These are phyloP conservation scores for Ogataea pilisensis DNA, from an alignment of 805 yeast genomes.

Conservation along the genomic window DNA sequence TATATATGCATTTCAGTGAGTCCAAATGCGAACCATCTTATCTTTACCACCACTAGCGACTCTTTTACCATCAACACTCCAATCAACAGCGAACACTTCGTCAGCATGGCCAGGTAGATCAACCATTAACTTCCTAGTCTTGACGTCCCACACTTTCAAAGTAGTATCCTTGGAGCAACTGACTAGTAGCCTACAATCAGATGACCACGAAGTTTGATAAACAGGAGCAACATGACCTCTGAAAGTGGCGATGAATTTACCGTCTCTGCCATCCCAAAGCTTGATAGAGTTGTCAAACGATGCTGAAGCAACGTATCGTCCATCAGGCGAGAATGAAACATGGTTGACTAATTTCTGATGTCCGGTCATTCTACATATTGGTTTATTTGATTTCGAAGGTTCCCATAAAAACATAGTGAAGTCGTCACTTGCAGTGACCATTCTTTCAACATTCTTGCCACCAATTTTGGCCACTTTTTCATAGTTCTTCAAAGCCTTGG, in stretches of 20 bases:
- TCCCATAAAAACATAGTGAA: slow-evolving; percentile 98
- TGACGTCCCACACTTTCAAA: slow-evolving; percentile 91
- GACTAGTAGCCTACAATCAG: slow-evolving; percentile 86
- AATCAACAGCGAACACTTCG: slow-evolving; percentile 95
- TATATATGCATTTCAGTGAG: too few relatives aligned
- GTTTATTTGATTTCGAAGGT: slow-evolving; percentile 75
- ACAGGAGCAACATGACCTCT: slow-evolving; percentile 98
- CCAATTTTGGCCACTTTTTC: slow-evolving; percentile 58
- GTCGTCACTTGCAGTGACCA: slow-evolving; percentile 95
- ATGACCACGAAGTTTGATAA: slow-evolving; percentile 96
- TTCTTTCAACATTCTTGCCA: slow-evolving; percentile 60
- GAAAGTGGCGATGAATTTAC: slow-evolving; percentile 83
- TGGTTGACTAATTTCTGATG: slow-evolving; percentile 96
- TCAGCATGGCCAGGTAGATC: slow-evolving; percentile 96
- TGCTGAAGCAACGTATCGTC: slow-evolving; percentile 82
- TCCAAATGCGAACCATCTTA: slow-evolving; percentile 90
- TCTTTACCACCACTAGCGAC: slow-evolving; percentile 99
- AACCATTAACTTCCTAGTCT: slow-evolving; percentile 74
- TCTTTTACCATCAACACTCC: slow-evolving; percentile 92
- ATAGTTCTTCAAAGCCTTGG: slow-evolving; percentile 55
- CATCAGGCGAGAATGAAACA: slow-evolving; percentile 94
- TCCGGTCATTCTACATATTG: slow-evolving; percentile 92
- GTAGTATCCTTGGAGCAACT: slow-evolving; percentile 96
- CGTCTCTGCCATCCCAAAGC: slow-evolving; percentile 93
- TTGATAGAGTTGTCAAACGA: slow-evolving; percentile 95